phyloP scores from a whole-genome alignment of 768 basidiomycete genomes.

The Kwoniella sp. region DNA sequence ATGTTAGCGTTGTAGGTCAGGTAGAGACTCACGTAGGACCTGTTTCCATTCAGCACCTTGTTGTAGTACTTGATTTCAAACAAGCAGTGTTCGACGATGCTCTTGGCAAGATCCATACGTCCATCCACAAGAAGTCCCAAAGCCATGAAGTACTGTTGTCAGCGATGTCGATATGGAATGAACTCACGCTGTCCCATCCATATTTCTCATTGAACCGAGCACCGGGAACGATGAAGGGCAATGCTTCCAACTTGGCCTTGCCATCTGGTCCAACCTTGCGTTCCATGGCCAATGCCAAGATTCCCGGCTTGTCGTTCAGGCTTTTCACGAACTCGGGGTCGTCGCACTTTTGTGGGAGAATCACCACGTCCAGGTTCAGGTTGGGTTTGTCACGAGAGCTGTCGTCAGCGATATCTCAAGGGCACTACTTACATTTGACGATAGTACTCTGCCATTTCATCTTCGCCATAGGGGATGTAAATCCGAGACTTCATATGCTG shows the following conservation, averaged over 20 bases:
- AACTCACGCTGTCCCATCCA: constrained; percentile 47
- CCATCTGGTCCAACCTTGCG: constrained; percentile 52
- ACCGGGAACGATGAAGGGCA: constrained; percentile 96
- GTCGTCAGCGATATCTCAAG: constrained; percentile 8
- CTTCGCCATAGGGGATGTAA: constrained; percentile 89
- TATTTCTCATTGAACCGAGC: constrained; percentile 51
- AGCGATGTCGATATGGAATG: constrained; percentile 1
- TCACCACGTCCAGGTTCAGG: constrained; percentile 85
- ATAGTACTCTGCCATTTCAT: constrained; percentile 94
- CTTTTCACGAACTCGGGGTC: constrained; percentile 86
- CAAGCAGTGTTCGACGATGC: constrained; percentile 98
- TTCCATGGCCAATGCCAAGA: constrained; percentile 86
- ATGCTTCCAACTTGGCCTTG: constrained; percentile 80
- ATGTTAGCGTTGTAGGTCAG: constrained; percentile 6
- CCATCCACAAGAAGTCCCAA: constrained; percentile 92
- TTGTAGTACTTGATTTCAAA: constrained; percentile 98
- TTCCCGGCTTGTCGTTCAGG: constrained; percentile 87
- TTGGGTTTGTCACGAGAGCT: constrained; percentile 81
- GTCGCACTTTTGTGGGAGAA: constrained; percentile 79
- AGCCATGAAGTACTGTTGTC: constrained; percentile 45
- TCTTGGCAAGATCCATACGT: constrained; percentile 87
- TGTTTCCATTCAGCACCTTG: constrained; percentile 84
- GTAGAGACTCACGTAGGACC: constrained; percentile 57
- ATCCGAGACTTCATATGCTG: constrained; percentile 85
- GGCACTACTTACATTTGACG: constrained; percentile 59